Evolutionary conservation across 2,329 filamentous ascomycete genomes (phyloP).

Genomic region (Colletotrichum spinosum): DNA sequence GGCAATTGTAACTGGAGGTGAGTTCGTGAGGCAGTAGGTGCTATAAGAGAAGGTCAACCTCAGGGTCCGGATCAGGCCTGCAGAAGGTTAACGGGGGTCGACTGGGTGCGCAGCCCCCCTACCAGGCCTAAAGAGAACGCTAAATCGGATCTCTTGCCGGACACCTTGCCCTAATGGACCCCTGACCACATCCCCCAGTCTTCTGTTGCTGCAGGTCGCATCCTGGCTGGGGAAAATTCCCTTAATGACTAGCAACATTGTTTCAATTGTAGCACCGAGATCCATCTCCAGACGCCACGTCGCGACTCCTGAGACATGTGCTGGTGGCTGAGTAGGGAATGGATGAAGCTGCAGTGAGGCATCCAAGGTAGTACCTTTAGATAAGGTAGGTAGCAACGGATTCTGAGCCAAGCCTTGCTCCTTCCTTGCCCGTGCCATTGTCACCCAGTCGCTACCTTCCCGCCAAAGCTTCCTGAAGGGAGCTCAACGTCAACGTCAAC

Average conservation of each 20-base stretch:
- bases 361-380: no score
- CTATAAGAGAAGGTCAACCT: no score
- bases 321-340: background rate
- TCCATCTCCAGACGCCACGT: slow-evolving; percentile 14
- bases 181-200: background rate
- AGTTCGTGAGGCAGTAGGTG: no score
- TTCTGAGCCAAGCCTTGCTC: no score
- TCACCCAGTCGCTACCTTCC: background rate
- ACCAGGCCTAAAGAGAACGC: background rate
- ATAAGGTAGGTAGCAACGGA: no score
- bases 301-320: slow-evolving; percentile 24
- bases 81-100: no score
- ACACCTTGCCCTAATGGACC: no score
- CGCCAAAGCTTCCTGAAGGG: slow-evolving; percentile 6
- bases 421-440: background rate
- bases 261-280: background rate
- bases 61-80: no score
- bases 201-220: slow-evolving; percentile 4
- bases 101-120: no score
- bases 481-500: background rate
- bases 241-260: background rate
- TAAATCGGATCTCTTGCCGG: background rate
- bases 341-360: background rate
- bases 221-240: background rate
- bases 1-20: no score